A percentile compares a stretch with the other conserved stretches of the same genome.
Conservation (phyloP, 306 rosid species). For the Aeschynomene evenia region DNA sequence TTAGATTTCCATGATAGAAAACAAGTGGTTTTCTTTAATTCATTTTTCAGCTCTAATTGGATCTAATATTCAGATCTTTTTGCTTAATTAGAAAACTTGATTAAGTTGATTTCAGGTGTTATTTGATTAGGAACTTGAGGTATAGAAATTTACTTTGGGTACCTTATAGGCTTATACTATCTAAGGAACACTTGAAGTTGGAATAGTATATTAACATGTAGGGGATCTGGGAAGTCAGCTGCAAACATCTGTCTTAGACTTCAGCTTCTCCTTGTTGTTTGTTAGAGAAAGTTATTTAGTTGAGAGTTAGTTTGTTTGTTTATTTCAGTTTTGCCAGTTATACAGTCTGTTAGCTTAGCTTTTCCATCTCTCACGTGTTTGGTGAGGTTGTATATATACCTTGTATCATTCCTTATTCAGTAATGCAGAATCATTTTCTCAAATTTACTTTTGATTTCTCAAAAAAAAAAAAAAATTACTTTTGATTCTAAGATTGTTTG, state of each 20-base stretch:
- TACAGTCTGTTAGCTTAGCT: too few species aligned
- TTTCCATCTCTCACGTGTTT: too few species aligned
- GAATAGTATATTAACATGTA: background rate
- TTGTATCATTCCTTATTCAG: too few species aligned
- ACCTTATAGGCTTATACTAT: background rate
- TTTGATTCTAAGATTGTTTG: too few species aligned
- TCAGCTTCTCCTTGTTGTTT: background rate
- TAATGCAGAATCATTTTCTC: too few species aligned
- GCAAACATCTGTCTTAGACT: background rate
- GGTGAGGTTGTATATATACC: too few species aligned
- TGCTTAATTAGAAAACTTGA: background rate
- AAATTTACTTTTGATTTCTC: too few species aligned
- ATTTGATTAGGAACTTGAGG: background rate
- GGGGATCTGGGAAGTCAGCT: background rate
- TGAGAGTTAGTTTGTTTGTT: too few species aligned
- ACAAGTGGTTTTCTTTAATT: background rate
- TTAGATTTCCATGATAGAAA: background rate
- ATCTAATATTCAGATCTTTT: background rate
- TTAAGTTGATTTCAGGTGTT: background rate
- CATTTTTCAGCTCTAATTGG: background rate
- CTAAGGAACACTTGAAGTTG: background rate
- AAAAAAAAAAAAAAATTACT: too few species aligned
- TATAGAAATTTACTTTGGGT: background rate
- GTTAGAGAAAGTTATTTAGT: too few species aligned
- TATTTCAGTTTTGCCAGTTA: too few species aligned